These are phyloP conservation scores for Cytospora piceicola DNA, from an alignment of 2,329 filamentous ascomycete species.

Conservation along the genomic window DNA sequence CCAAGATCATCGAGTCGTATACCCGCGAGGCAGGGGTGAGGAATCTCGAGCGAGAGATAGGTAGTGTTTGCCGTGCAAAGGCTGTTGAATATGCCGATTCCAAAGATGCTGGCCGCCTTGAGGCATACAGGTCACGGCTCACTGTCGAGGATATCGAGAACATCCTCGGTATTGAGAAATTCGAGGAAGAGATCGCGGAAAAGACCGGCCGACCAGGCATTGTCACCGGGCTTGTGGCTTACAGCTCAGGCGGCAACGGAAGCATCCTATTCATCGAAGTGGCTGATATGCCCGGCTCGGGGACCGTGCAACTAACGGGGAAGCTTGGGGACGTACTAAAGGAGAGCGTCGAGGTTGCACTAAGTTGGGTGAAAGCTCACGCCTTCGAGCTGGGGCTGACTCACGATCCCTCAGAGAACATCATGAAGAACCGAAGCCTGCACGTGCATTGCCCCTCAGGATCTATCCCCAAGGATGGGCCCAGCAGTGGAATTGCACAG, in stretches of 20 bases:
- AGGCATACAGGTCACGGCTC: slow-evolving; percentile 74
- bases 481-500: slow-evolving; percentile 87
- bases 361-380: slow-evolving; percentile 97
- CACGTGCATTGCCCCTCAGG: slow-evolving; percentile 96
- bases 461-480: slow-evolving; percentile 92
- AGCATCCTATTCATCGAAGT: slow-evolving; percentile 98
- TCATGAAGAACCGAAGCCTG: slow-evolving; percentile 93
- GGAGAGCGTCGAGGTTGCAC: slow-evolving; percentile 92
- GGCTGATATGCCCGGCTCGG: slow-evolving; percentile 92
- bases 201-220: slow-evolving; percentile 83
- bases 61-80: slow-evolving; percentile 90
- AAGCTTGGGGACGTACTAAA: slow-evolving; percentile 97
- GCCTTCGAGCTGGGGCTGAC: slow-evolving; percentile 89
- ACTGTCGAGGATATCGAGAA: slow-evolving; percentile 81
- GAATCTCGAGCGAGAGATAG: slow-evolving; percentile 93
- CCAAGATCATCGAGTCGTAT: slow-evolving; percentile 95
- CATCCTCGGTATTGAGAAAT: slow-evolving; percentile 90
- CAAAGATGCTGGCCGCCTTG: slow-evolving; percentile 70
- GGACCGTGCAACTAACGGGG: slow-evolving; percentile 91
- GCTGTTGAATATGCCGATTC: slow-evolving; percentile 94
- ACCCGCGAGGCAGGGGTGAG: slow-evolving; percentile 95
- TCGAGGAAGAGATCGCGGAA: slow-evolving; percentile 94
- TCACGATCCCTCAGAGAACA: slow-evolving; percentile 79
- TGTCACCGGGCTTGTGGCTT: slow-evolving; percentile 94
- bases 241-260: slow-evolving; percentile 88